These are phyloP conservation scores for Microdochium trichocladiopsis DNA, from an alignment of 2,329 filamentous ascomycete species.

Conservation along the genomic window DNA sequence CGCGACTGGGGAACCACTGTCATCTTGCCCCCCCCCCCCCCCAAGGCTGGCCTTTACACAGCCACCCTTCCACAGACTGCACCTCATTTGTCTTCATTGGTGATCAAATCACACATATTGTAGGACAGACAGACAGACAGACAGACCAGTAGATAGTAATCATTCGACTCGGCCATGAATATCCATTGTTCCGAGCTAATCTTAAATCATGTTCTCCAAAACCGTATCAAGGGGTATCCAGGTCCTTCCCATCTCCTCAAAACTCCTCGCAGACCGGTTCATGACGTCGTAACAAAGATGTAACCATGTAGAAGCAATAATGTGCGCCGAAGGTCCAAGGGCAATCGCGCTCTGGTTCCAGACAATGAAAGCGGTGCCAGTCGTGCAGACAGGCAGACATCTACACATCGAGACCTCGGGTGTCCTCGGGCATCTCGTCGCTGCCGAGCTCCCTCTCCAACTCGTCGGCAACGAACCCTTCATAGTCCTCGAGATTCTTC, in stretches of 20 bases:
- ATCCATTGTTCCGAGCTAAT: no score
- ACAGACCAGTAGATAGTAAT: no score
- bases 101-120: no score
- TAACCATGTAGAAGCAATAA: neutral
- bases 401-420: slow-evolving; percentile 40
- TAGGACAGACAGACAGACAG: no score
- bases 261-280: neutral
- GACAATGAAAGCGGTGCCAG: slow-evolving; percentile 2
- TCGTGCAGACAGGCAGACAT: no score
- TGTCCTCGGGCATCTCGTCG: slow-evolving; percentile 50
- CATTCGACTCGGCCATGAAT: no score
- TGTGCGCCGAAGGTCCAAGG: neutral
- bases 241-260: neutral
- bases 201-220: neutral
- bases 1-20: no score
- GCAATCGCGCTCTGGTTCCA: neutral
- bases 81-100: no score
- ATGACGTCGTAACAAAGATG: neutral
- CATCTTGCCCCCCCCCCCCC: no score
- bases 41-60: no score
- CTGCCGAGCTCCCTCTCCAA: slow-evolving; percentile 77
- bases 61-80: no score
- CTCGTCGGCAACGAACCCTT: slow-evolving; percentile 87
- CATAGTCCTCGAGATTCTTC: slow-evolving; percentile 86
- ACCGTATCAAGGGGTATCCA: neutral